Conservation (phyloP, 371 early-diverging fungal genomes). For the Batkoa obscura region DNA sequence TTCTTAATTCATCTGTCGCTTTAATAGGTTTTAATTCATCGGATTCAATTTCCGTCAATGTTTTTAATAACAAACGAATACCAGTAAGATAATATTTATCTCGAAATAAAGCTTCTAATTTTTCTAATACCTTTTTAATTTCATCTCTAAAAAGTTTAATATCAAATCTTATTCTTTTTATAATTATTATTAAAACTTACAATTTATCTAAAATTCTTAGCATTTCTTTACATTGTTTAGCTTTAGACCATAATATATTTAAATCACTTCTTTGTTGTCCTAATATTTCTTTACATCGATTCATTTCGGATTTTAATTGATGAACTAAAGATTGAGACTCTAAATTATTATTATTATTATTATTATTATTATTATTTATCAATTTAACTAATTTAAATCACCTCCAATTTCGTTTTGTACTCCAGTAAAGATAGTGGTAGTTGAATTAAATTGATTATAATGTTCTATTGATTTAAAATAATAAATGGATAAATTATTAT, state of each 20-base stretch:
- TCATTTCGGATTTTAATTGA: constrained; percentile 6
- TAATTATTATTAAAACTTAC: constrained; percentile 4
- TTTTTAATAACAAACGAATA: constrained; percentile 40
- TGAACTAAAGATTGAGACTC: constrained; percentile 2
- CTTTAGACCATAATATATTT: constrained; percentile 9
- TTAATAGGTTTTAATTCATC: constrained; percentile 66
- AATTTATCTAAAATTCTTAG: constrained; percentile 10
- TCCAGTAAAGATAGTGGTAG: constrained; percentile 79
- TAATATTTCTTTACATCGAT: constrained; percentile 8
- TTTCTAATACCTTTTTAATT: constrained; percentile 53
- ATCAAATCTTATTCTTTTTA: too few relatives aligned
- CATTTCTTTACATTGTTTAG: constrained; percentile 12
- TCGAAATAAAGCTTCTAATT: constrained; percentile 43
- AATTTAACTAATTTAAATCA: too few relatives aligned
- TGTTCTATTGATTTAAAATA: constrained; percentile 34
- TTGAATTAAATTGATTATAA: constrained; percentile 76
- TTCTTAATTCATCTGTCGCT: constrained; percentile 55
- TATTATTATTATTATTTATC: constrained; percentile 10
- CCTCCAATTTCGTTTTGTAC: constrained; percentile 20
- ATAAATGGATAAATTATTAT: too few relatives aligned
- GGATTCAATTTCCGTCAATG: constrained; percentile 41
- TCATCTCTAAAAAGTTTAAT: constrained; percentile 41
- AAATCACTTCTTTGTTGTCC: constrained; percentile 8
- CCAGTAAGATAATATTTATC: constrained; percentile 70
- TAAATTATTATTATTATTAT: constrained; percentile 3